Evolutionary conservation across 257 asterid genomes (phyloP), one percentile per base, ranked within the genome.

Genomic region (Anisodus acutangulus): DNA sequence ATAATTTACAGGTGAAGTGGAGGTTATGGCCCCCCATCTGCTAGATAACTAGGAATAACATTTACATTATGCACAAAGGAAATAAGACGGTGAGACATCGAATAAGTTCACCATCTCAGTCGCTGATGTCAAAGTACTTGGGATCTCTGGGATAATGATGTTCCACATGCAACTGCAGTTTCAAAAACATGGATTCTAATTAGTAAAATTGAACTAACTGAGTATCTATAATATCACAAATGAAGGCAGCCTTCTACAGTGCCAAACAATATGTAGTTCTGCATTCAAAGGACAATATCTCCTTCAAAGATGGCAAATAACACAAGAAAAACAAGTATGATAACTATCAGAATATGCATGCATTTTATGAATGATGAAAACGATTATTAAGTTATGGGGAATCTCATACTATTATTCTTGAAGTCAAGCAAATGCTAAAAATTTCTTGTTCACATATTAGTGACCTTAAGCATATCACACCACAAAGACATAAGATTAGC

Each of bases 71-170:
- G 84, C 87, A 90, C 91, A 89, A 49, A 69, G 53, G 76, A 83
- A 82, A 43, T 68, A 84, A 49, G 81, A 78, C 85, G 83, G 67
- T 81, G 62, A 63, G 86, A 49, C 43, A 55, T 84, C 78, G 80
- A 66, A 69, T 86, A 85, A 67, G 83, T 81, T 69, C 78, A 51
- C 83, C 49, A 80, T 87, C 79, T 88, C 83, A 93, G 80, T 83
- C 87, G 84, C 88, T 84, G 83, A 92, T 91, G 86, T 92, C 90
- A 86, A 93, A 95, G 85, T 95, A 95, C 91, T 92, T 95, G 4
- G 98, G 98, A 78, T 95, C 92, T 67, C 94, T 88, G 62, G 98
- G 98, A 81, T 88, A 91, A 84, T 95, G 95, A 79, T 95, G 92
- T 82, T 95, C 97, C 91, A 93, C 92, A 17, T 91, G 92, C 87